Evolutionary conservation across 208 protist species (phyloP), one percentile per base, ranked within the genome.

Genomic region (Leishmania tarentolae): DNA sequence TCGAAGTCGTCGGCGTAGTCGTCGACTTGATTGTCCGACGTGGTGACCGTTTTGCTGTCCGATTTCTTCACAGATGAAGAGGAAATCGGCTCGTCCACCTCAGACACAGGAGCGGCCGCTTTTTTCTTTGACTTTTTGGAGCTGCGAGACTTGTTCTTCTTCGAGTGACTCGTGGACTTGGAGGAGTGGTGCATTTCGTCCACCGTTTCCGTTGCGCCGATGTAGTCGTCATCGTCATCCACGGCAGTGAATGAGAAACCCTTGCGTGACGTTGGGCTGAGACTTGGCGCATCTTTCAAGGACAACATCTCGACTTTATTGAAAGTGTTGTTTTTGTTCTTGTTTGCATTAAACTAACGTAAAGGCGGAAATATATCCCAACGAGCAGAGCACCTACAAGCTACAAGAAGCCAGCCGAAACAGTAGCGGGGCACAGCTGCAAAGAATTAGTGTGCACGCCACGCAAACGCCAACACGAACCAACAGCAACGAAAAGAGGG

Each of bases 161-260:
- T 90, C 8, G 76, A 70, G 37, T 86, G 80, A 42, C 82, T 84
- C 24, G 82, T 75, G 5, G 68, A 80, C 4, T 50, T 72, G 7
- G 82, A 40, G 2, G 82, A 50, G 42, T 40, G 44, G 37, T 71
- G 63, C 50, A 68, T 83, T 68, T 57, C 80, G 72, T 72, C 79
- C 76, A 81, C 75, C 56, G 53, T 68, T 59, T 65, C 81, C 77
- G 79, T 74, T 21, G 86, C 66, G 0, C 79, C 83, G 37, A 90
- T 91, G 75, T 88, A 88, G 63, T 93, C 86, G 65, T 95, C 90
- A 28, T 92, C 88, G 75, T 95, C 82, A 59, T 86, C 83, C n/a
- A 77, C 3, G 40, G 74, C 42, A 9, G 50, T 40, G 63, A 82
- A 82, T 52, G 84, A 85, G 40, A 84, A 85, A 19, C 77, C 81